These are phyloP conservation scores for Lathyrus tuberosus DNA, from an alignment of 306 rosid species.

Conservation along the genomic window DNA sequence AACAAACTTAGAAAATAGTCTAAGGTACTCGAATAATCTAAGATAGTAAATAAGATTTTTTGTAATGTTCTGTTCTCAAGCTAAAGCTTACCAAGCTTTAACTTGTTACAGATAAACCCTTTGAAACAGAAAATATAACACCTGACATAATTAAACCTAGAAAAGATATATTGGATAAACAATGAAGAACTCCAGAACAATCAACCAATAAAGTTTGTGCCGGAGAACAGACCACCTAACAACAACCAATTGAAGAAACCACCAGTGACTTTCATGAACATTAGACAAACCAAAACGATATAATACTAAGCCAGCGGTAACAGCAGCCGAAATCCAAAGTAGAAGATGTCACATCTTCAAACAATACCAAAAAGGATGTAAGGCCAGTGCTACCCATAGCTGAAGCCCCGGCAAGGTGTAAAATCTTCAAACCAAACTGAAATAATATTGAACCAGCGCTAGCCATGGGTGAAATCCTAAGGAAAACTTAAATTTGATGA, in stretches of 20 bases:
- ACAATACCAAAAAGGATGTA: neutral
- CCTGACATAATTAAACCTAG: neutral
- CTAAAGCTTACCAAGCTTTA: constrained; percentile 5
- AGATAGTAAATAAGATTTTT: neutral
- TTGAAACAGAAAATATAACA: neutral
- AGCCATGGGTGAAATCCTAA: neutral
- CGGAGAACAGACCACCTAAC: neutral
- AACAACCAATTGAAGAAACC: constrained; percentile 2
- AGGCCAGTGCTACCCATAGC: neutral
- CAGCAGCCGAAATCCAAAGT: neutral
- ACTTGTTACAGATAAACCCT: neutral
- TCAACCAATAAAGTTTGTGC: neutral
- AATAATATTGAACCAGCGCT: neutral
- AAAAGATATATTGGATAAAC: neutral
- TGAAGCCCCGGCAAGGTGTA: neutral
- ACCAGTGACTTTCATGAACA: neutral
- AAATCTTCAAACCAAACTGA: constrained; percentile 4
- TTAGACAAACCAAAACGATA: neutral
- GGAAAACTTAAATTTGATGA: neutral
- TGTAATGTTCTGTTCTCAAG: neutral
- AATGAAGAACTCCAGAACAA: constrained; percentile 3
- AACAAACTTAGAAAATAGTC: neutral
- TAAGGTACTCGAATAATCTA: neutral
- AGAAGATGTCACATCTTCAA: neutral
- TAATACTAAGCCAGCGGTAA: neutral